phyloP scores from a whole-genome alignment of 2,329 filamentous ascomycete genomes.

The Cladophialophora psammophila region DNA sequence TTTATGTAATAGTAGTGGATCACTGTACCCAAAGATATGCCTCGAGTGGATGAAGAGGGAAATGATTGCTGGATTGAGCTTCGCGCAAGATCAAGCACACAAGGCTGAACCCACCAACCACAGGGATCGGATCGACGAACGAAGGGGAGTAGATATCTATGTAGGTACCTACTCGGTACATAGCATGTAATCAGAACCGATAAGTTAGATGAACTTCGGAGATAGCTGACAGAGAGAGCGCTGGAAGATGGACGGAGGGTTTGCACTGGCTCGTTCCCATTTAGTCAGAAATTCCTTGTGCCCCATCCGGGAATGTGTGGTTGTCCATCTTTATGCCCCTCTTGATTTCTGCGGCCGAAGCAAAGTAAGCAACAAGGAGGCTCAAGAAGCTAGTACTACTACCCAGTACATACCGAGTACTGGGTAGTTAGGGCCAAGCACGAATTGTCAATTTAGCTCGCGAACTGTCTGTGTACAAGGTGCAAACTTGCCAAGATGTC shows the following conservation, averaged over 20 bases:
- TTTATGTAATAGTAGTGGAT: background rate
- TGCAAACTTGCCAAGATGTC: background rate
- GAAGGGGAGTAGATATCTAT: background rate
- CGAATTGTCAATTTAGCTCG: background rate
- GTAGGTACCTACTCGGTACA: no score
- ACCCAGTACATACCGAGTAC: no score
- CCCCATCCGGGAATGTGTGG: background rate
- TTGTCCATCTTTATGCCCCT: background rate
- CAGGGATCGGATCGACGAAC: background rate
- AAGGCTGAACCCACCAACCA: slow-evolving; percentile 13
- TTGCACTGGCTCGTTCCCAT: background rate
- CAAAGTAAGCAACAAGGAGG: background rate
- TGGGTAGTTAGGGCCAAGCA: no score
- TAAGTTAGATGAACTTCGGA: no score
- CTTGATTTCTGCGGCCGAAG: background rate
- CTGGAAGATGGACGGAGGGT: no score
- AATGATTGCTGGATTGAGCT: slow-evolving; percentile 34
- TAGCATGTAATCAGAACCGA: no score
- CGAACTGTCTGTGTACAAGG: background rate
- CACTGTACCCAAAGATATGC: background rate
- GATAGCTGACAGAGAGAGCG: no score
- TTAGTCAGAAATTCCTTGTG: background rate
- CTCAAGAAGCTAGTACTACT: background rate
- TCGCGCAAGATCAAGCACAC: slow-evolving; percentile 21
- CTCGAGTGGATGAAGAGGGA: slow-evolving; percentile 13